Base-by-base conservation (phyloP, 352 stramenopile species). In the Peronospora farinosa region DNA sequence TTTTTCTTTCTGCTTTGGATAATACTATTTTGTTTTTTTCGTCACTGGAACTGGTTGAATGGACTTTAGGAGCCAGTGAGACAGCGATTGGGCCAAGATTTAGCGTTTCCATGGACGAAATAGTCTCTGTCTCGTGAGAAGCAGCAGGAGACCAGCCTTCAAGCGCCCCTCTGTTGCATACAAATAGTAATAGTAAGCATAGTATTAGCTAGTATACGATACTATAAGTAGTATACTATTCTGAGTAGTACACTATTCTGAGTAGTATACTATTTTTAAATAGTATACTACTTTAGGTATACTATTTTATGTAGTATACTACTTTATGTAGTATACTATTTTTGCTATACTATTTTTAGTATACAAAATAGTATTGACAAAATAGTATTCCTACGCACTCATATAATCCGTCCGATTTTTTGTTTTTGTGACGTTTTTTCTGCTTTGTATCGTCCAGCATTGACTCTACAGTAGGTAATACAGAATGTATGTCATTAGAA, bases 1-100 rank as follows among this genome's bases (percentile, higher is more conserved):
- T 82, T 68, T 87, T 87, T 57, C 73, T 71, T 51, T 87, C 76
- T 0, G 71, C 76, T 47, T 87, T 87, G 28, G 55, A 74, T 21
- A 21, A 21, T 21, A 6, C n/a, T n/a, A 85, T 38, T 43, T 71
- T 58, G 56, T 86, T 83, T 40, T 55, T 49, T 21, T 69, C 54
- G 2, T 40, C 36, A 7, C 10, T 45, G 21, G 55, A 33, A 33
- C 0, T 5, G 21, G 47, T 16, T 5, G 27, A 8, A 15, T 38
- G 31, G 9, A 42, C 8, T 10, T 51, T 35, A 10, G 19, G 31
- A 32, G 35, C 23, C 1, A 49, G 25, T 6, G 31, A 40, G 16
- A 10, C 41, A 7, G 64, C 62, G 3, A 69, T 60, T 23, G 65
- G 59, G 2, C 57, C 69, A 0, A 87, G 59, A 54, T 54, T 74